phyloP scores from a whole-genome alignment of 73 alveolate genomes.

The Tetrahymena borealis region DNA sequence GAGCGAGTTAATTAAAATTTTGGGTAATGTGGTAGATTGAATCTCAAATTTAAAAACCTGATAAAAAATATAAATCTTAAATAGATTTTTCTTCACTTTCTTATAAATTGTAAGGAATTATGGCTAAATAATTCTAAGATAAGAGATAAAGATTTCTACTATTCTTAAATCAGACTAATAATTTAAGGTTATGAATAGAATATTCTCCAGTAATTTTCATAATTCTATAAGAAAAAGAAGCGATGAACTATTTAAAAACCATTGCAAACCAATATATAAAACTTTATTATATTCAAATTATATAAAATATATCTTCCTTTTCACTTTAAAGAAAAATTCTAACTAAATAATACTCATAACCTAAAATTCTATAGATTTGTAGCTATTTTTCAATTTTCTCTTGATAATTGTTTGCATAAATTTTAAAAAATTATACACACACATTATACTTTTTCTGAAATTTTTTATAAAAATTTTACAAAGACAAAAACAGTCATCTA shows the following conservation, averaged over 20 bases:
- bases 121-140: not conserved
- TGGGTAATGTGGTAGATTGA: not conserved
- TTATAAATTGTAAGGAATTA: not conserved
- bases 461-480: too few species aligned
- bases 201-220: not conserved
- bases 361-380: too few species aligned
- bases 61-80: not conserved
- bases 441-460: too few species aligned
- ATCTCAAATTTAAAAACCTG: not conserved
- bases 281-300: too few species aligned
- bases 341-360: too few species aligned
- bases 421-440: too few species aligned
- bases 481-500: too few species aligned
- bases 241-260: not conserved
- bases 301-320: too few species aligned
- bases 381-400: too few species aligned
- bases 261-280: too few species aligned
- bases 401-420: too few species aligned
- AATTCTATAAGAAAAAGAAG: not conserved
- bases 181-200: not conserved
- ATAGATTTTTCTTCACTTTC: not conserved
- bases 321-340: too few species aligned
- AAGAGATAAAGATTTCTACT: not conserved
- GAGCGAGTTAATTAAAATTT: not conserved
- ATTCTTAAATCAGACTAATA: not conserved